Evolutionary conservation across 768 basidiomycete genomes (phyloP), one percentile per base, ranked within the genome.

Genomic region (Boletus edulis): DNA sequence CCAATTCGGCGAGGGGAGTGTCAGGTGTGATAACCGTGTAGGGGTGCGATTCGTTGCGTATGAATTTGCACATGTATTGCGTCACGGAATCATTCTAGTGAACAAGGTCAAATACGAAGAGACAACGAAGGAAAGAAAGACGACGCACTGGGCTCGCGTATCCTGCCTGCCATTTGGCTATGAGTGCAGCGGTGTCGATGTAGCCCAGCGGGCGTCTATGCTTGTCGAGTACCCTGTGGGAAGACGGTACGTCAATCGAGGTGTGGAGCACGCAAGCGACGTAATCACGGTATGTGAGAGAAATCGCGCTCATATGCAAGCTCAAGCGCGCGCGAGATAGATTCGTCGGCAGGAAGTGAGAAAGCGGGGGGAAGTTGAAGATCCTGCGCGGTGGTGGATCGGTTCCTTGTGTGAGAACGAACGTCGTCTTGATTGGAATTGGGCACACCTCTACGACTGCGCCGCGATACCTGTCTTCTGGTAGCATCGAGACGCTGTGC

Each of bases 241-340:
- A 40, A 43, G 51, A 3, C n/a, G 32, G n/a, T 41, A 1, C 18
- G 42, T 38, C 32, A 8, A 52, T 32, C n/a, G 39, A 13, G 18
- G 40, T 37, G 15, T 51, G 40, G 39, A 45, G 31, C 5, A 35
- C 15, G 12, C 15, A 15, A 12, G 27, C 15, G 40, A 46, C 5
- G 35, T 20, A 72, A 74, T 64, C 63, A 95, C 94, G 94, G 94
- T 57, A 96, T 86, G 62, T 95, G 87, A 17, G 93, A 93, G 72
- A 95, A 97, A 67, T 97, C 94, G 34, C 93, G 84, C 60, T 97
- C 94, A 62, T 94, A 96, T 0, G 94, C 94, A 24, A 89, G 80
- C 62, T 92, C 91, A 29, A 96, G 82, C 2, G 91, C 94, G 22
- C 81, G 78, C 10, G 82, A 79, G 54, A 95, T 84, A 18, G 82